Percentiles rank a stretch among this genome's conserved stretches.
Evolutionary conservation across 2,329 filamentous ascomycete species (phyloP).

Genomic region (Coleophoma cylindrospora): DNA sequence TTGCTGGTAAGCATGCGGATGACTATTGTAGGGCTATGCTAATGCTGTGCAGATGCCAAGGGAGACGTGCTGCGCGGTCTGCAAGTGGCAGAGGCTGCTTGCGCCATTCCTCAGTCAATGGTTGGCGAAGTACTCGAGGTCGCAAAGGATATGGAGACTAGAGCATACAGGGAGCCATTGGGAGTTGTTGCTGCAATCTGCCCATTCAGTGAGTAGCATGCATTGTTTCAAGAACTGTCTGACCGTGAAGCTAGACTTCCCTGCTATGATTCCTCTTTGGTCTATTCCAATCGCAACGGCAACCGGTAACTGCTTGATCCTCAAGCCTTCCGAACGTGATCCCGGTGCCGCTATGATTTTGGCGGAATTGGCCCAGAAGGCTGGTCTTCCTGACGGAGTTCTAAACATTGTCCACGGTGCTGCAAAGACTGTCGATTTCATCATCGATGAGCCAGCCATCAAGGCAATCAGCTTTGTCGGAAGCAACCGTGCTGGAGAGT

Average conservation of each 20-base stretch:
- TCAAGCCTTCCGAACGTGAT: slow-evolving; percentile 84
- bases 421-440: slow-evolving; percentile 78
- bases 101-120: slow-evolving; percentile 74
- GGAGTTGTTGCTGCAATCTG: slow-evolving; percentile 81
- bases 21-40: background rate
- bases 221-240: background rate
- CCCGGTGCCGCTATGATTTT: slow-evolving; percentile 83
- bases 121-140: slow-evolving; percentile 83
- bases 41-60: slow-evolving; percentile 52
- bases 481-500: slow-evolving; percentile 83
- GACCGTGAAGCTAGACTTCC: slow-evolving; percentile 58
- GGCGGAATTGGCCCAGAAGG: slow-evolving; percentile 72
- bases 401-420: slow-evolving; percentile 80
- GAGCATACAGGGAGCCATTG: slow-evolving; percentile 75
- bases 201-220: slow-evolving; percentile 64
- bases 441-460: slow-evolving; percentile 78
- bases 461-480: slow-evolving; percentile 86
- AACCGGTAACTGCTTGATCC: slow-evolving; percentile 76
- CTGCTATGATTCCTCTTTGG: slow-evolving; percentile 92
- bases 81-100: slow-evolving; percentile 80
- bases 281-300: slow-evolving; percentile 80
- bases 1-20: slow-evolving; percentile 41
- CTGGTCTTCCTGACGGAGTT: slow-evolving; percentile 76
- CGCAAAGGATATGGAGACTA: slow-evolving; percentile 84
- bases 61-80: slow-evolving; percentile 78